phyloP scores from a whole-genome alignment of 2,329 filamentous ascomycete genomes.

The Aspergillus fumigatus region DNA sequence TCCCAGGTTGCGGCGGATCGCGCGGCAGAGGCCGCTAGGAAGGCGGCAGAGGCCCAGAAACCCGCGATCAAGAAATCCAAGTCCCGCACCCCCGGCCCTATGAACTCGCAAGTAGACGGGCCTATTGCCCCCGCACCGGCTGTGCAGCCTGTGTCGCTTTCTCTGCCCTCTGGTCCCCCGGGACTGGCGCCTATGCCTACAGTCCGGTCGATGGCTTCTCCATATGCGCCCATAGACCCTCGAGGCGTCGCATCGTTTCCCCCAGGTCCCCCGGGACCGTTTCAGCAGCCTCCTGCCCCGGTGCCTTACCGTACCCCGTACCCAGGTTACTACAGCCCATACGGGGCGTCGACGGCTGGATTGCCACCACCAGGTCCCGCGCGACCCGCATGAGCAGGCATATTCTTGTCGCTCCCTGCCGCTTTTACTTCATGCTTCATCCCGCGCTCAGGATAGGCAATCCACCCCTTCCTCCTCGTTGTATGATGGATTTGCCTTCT shows the following conservation, averaged over 20 bases:
- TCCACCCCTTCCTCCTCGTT: not conserved
- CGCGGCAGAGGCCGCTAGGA: constrained; percentile 25
- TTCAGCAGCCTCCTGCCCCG: constrained; percentile 18
- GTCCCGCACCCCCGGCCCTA: constrained; percentile 16
- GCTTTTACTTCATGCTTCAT: constrained; percentile 1
- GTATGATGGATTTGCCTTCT: not conserved
- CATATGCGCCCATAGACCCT: constrained; percentile 29
- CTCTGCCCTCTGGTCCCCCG: constrained; percentile 13
- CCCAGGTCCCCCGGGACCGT: constrained; percentile 12
- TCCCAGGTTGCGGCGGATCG: constrained; percentile 42
- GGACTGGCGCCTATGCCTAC: constrained; percentile 16
- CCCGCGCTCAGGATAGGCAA: not conserved
- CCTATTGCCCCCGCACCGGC: constrained; percentile 17
- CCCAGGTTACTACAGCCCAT: constrained; percentile 19
- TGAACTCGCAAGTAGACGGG: constrained; percentile 17
- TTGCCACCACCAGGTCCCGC: constrained; percentile 16
- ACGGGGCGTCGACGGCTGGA: constrained; percentile 11
- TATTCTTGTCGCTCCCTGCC: not conserved
- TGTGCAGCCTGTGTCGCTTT: constrained; percentile 9
- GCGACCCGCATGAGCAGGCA: constrained; percentile 12
- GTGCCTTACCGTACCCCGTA: constrained; percentile 21
- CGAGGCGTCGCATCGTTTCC: constrained; percentile 16
- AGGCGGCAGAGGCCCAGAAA: constrained; percentile 23
- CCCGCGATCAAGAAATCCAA: constrained; percentile 22
- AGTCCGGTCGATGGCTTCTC: constrained; percentile 15